Evolutionary conservation across 768 basidiomycete genomes (phyloP).

Genomic region (Collybia sordida): DNA sequence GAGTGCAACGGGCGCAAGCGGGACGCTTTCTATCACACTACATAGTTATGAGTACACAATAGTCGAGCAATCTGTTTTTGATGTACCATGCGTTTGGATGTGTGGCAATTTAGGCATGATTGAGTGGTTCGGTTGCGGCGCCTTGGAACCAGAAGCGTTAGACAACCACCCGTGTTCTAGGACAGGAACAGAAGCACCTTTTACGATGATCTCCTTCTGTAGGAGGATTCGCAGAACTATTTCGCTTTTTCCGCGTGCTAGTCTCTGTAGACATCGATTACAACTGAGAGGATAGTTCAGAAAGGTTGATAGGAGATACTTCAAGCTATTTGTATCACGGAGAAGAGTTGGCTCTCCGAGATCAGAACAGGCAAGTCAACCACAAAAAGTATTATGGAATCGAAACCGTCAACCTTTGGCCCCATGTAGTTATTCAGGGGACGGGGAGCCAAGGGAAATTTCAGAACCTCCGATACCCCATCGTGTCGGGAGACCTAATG

Average conservation of each 20-base stretch:
- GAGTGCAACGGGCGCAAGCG: slow-evolving; percentile 49
- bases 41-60: slow-evolving; percentile 9
- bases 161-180: background rate
- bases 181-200: slow-evolving; percentile 23
- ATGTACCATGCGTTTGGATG: slow-evolving; percentile 70
- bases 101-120: slow-evolving; percentile 72
- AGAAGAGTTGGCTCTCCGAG: slow-evolving; percentile 20
- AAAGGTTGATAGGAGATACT: slow-evolving; percentile 9
- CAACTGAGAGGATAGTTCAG: slow-evolving; percentile 12
- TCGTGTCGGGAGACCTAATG: slow-evolving; percentile 23
- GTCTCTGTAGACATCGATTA: slow-evolving; percentile 29
- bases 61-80: background rate
- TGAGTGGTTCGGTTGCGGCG: slow-evolving; percentile 74
- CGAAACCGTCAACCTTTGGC: slow-evolving; percentile 19
- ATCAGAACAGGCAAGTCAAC: slow-evolving; percentile 17
- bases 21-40: slow-evolving; percentile 52
- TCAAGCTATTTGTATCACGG: slow-evolving; percentile 25
- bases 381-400: slow-evolving; percentile 16
- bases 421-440: slow-evolving; percentile 20
- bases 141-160: slow-evolving; percentile 19
- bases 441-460: slow-evolving; percentile 27
- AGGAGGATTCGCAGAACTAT: slow-evolving; percentile 25
- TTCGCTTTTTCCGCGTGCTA: slow-evolving; percentile 26
- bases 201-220: slow-evolving; percentile 57
- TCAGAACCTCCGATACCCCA: slow-evolving; percentile 14